Base-by-base conservation (phyloP, 768 basidiomycete genomes). In the Pisolithus orientalis region DNA sequence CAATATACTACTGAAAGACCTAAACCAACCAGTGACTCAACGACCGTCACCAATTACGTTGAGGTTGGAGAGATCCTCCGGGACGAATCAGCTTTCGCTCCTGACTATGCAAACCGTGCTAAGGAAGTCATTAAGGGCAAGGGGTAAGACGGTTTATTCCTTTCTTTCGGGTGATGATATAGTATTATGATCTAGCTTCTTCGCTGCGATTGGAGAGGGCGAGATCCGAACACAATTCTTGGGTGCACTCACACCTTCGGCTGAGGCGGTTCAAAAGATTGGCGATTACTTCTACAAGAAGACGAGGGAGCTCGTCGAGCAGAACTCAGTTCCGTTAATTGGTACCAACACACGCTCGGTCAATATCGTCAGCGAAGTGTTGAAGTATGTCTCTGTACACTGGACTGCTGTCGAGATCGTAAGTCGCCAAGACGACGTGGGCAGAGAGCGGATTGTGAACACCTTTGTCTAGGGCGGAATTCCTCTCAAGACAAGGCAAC, bases 341-440 rank as follows among this genome's bases (percentile, higher is more conserved):
- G 82, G 79, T n/a, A 70, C 75, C 24, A 75, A 78, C 37, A 71
- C 71, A 5, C 70, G 63, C 27, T 76, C 73, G 39, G 75, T 90
- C 16, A 85, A 93, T 60, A 68, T 92, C 45, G 83, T 85, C 11
- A 75, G 76, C 14, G 80, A 87, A 57, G 85, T 91, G 7, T 60
- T 90, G 53, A 84, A 79, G 61, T 60, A 72, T 34, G 75, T 85
- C 1, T 83, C 90, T 10, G 67, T 89, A 25, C 68, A 79, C 55
- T 93, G 89, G 87, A 80, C 75, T 27, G 83, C 87, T 7, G 63
- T 69, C 21, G 82, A 89, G 44, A 69, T 92, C 32, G 90, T 90
- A 54, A 44, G 83, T 72, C 2, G 42, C 8, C 17, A 31, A 6
- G 28, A 29, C 29, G 27, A 34, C 6, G 5, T 5, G 8, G 1